phyloP scores from a whole-genome alignment of 148 eudicot genomes.

The Nyssa sinensis region DNA sequence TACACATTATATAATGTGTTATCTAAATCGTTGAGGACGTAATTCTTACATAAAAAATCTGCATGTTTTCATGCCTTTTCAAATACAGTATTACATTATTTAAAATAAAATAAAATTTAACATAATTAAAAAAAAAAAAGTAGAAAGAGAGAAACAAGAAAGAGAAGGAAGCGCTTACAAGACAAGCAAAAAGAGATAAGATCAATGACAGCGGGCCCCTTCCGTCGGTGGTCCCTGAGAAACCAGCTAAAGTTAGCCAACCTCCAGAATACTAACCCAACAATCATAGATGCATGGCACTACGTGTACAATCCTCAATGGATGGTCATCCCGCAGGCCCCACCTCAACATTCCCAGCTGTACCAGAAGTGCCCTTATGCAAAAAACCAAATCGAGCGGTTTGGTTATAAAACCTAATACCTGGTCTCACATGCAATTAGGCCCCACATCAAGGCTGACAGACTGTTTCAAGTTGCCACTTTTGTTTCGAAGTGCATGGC shows the following conservation, averaged over 20 bases:
- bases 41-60: too few relatives aligned
- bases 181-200: too few relatives aligned
- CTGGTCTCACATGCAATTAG: slow-evolving; percentile 6
- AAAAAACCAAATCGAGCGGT: background rate
- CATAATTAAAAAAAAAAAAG: too few relatives aligned
- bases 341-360: background rate
- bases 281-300: background rate
- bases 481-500: slow-evolving; percentile 21
- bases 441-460: background rate
- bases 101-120: too few relatives aligned
- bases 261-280: background rate
- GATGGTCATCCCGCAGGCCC: background rate
- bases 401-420: background rate
- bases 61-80: too few relatives aligned
- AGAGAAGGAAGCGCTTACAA: too few relatives aligned
- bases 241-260: background rate
- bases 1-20: too few relatives aligned
- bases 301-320: background rate
- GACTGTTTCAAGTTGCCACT: background rate
- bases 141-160: too few relatives aligned
- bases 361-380: background rate
- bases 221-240: background rate
- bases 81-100: too few relatives aligned
- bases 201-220: too few relatives aligned
- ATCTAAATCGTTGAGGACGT: too few relatives aligned